These are phyloP conservation scores for Malania oleifera DNA, from an alignment of 164 flowering plant species.

Conservation along the genomic window DNA sequence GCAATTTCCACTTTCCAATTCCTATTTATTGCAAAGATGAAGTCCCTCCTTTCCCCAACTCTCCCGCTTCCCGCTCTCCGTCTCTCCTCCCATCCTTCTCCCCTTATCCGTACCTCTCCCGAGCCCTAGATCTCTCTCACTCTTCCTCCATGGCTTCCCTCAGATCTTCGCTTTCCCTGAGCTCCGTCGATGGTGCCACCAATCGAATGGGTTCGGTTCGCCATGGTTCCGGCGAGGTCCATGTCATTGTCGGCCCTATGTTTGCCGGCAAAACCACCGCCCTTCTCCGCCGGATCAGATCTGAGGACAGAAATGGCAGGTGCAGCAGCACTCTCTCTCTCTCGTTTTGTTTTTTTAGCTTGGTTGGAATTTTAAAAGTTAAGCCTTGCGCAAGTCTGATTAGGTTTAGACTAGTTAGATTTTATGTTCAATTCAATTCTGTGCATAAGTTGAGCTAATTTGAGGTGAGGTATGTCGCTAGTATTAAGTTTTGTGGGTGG, in stretches of 20 bases:
- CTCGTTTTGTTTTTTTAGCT: not conserved
- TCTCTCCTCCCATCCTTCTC: no score
- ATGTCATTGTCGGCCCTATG: slow-evolving; percentile 92
- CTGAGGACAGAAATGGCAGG: slow-evolving; percentile 61
- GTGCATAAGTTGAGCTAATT: not conserved
- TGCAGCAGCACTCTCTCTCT: not conserved
- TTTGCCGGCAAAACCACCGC: slow-evolving; percentile 94
- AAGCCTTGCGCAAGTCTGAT: no score
- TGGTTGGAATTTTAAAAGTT: not conserved
- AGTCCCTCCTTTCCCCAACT: no score
- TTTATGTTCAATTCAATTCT: not conserved
- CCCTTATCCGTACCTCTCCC: no score
- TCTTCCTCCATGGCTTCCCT: slow-evolving; percentile 23
- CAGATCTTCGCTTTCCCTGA: slow-evolving; percentile 12
- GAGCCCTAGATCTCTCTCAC: no score
- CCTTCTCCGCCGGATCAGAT: slow-evolving; percentile 75
- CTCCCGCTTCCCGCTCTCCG: no score
- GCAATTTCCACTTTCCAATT: no score
- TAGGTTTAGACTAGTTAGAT: not conserved
- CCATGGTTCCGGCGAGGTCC: slow-evolving; percentile 60
- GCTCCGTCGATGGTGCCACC: not conserved
- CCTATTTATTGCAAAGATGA: no score
- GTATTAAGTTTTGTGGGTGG: no score
- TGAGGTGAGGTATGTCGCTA: no score
- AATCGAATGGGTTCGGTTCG: slow-evolving; percentile 6